Conservation (phyloP, 805 yeast species). For the Barnettozyma sucrosica region DNA sequence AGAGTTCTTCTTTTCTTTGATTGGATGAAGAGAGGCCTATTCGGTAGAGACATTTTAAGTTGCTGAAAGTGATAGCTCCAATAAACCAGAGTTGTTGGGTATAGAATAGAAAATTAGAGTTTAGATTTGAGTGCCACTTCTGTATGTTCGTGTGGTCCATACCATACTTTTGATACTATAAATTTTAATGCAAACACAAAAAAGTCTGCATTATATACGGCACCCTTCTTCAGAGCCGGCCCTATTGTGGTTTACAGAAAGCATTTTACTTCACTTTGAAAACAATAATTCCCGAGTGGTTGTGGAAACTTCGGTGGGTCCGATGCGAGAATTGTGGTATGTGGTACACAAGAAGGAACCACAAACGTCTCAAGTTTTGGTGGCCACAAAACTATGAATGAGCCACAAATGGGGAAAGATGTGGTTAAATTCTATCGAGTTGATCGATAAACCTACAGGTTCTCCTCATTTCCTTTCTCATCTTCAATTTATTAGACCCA, state of each 20-base stretch:
- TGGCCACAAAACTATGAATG: neutral
- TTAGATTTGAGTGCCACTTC: neutral
- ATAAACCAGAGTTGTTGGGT: neutral
- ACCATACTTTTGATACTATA: too few species aligned
- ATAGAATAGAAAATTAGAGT: neutral
- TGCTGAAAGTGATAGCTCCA: slow-evolving; percentile 1
- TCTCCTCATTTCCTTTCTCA: neutral
- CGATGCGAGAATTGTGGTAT: neutral
- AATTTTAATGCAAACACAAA: too few species aligned
- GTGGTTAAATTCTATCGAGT: neutral
- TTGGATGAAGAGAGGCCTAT: slow-evolving; percentile 59
- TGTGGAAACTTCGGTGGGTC: neutral
- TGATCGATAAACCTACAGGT: neutral
- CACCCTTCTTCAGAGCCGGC: too few species aligned
- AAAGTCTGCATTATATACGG: too few species aligned
- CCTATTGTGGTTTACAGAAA: too few species aligned
- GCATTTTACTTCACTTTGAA: too few species aligned
- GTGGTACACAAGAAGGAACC: neutral
- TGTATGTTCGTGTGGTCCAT: too few species aligned
- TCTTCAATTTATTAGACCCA: neutral
- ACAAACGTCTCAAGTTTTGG: neutral
- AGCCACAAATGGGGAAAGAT: neutral
- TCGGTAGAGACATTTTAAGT: slow-evolving; percentile 44
- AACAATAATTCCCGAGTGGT: too few species aligned
- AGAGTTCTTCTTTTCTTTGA: slow-evolving; percentile 60